Conservation (phyloP, 805 yeast species). For the Lipomyces oligophaga region DNA sequence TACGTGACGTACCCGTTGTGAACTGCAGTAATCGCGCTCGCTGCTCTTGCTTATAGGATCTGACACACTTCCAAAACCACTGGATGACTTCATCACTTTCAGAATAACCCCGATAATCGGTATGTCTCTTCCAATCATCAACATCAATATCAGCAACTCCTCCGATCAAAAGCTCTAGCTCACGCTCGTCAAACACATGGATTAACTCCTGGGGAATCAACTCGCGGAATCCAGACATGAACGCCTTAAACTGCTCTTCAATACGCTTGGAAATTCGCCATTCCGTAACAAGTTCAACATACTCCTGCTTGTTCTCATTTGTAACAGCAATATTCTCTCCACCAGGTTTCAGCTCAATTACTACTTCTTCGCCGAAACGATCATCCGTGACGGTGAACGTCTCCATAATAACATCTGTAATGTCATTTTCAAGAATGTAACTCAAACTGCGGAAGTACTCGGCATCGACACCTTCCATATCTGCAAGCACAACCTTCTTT, state of each 20-base stretch:
- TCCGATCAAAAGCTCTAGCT: conserved; percentile 91
- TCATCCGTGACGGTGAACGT: conserved; percentile 87
- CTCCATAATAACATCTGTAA: conserved; percentile 78
- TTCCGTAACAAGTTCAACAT: conserved; percentile 89
- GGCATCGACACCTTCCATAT: conserved; percentile 98
- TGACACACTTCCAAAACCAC: conserved; percentile 97
- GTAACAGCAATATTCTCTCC: conserved; percentile 90
- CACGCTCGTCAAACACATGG: conserved; percentile 96
- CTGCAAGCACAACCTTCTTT: conserved; percentile 91
- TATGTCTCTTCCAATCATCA: conserved; percentile 98
- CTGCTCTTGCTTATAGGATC: conserved; percentile 94
- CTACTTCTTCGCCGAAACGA: conserved; percentile 87
- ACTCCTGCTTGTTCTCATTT: conserved; percentile 91
- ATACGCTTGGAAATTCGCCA: conserved; percentile 94
- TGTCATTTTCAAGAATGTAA: conserved; percentile 95
- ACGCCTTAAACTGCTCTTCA: conserved; percentile 93
- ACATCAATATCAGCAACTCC: conserved; percentile 97
- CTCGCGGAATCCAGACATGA: conserved; percentile 95
- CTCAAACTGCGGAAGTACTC: conserved; percentile 91
- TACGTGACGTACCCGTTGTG: conserved; percentile 98
- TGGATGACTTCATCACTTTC: conserved; percentile 94
- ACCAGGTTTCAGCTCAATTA: conserved; percentile 82
- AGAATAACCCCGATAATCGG: conserved; percentile 97
- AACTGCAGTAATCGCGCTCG: conserved; percentile 92
- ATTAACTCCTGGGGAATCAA: conserved; percentile 95